Evolutionary conservation across 1,284 basidiomycete genomes (phyloP), one percentile per base, ranked within the genome.

Genomic region (Megacollybia platyphylla): DNA sequence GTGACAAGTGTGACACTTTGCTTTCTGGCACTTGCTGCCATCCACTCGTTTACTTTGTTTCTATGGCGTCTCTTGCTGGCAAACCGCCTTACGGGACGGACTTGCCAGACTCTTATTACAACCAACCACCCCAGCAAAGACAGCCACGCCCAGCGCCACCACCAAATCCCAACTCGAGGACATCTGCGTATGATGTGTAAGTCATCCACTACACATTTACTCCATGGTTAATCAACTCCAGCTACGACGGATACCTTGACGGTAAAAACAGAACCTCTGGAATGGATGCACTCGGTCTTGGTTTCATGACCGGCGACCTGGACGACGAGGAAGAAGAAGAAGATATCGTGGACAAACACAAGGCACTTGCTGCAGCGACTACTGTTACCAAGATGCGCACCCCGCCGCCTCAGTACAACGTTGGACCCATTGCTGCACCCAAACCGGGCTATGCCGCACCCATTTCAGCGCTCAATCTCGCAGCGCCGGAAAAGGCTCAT

Each of bases 381-480:
- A 48, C 47, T 53, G 48, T 41, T 53, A 57, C 44, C 11, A 18
- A 26, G 10, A 13, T 31, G n/a, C 34, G 48, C 29, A 31, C 52
- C 38, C 51, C 51, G 10, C 42, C 40, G 31, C 47, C 38, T 46
- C 52, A 47, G 45, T 49, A 40, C 48, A 73, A 84, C 47, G 80
- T 76, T 7, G 75, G 79, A 4, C 81, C 82, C 27, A 73, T 84
- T 48, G 80, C 76, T 7, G 75, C 79, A 4, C 81, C 82, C 27
- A 69, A 69, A 32, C 81, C 83, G 3, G 82, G 83, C 7, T 85
- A 86, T 52, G 73, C 77, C 26, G 73, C 79, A 2, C 76, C 76
- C 30, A 69, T 83, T 31, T 64, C 78, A 18, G 76, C 72, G 1
- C 69, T 83, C 35, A 74, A 72, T 50, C 62, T 79, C 35, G 56